Percentiles rank a stretch among this genome's conserved stretches.
These are phyloP conservation scores for Westerdykella sp. DNA, from an alignment of 2,329 filamentous ascomycete genomes.

Conservation along the genomic window DNA sequence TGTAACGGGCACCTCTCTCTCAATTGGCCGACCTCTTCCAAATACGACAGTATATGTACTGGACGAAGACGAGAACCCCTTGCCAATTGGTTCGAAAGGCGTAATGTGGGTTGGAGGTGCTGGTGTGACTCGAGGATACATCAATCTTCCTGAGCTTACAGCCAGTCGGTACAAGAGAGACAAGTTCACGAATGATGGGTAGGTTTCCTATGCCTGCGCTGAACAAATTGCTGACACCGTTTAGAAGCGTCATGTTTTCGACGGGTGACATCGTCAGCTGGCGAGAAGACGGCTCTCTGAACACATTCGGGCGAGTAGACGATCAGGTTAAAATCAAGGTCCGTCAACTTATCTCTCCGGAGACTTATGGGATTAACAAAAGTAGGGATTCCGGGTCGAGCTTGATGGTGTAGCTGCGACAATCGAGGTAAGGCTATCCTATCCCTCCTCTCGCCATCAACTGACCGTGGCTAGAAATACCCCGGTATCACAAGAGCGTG, in stretches of 20 bases:
- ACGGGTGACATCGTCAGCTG: constrained; percentile 55
- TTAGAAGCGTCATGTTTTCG: constrained; percentile 49
- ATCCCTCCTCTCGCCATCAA: neutral
- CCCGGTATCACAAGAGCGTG: constrained; percentile 45
- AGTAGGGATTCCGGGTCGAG: constrained; percentile 54
- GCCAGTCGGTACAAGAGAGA: constrained; percentile 47
- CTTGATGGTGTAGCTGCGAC: constrained; percentile 50
- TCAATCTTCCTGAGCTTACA: constrained; percentile 50
- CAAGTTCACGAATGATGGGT: constrained; percentile 49
- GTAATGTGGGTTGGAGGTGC: constrained; percentile 54
- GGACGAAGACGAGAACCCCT: constrained; percentile 43
- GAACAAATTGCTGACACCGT: neutral
- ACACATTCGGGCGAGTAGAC: constrained; percentile 53
- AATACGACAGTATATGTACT: constrained; percentile 54
- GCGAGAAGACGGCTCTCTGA: constrained; percentile 48
- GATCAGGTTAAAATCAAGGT: constrained; percentile 57
- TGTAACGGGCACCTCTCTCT: constrained; percentile 41
- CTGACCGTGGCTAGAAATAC: constrained; percentile 39
- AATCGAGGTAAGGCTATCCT: constrained; percentile 13
- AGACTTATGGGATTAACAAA: constrained; percentile 5
- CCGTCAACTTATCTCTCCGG: neutral
- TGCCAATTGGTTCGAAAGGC: constrained; percentile 45
- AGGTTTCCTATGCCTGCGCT: constrained; percentile 5
- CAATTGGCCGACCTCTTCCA: constrained; percentile 52
- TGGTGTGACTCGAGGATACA: constrained; percentile 52